These are phyloP conservation scores for Prunus armeniaca DNA, from an alignment of 306 rosid genomes.

Conservation along the genomic window DNA sequence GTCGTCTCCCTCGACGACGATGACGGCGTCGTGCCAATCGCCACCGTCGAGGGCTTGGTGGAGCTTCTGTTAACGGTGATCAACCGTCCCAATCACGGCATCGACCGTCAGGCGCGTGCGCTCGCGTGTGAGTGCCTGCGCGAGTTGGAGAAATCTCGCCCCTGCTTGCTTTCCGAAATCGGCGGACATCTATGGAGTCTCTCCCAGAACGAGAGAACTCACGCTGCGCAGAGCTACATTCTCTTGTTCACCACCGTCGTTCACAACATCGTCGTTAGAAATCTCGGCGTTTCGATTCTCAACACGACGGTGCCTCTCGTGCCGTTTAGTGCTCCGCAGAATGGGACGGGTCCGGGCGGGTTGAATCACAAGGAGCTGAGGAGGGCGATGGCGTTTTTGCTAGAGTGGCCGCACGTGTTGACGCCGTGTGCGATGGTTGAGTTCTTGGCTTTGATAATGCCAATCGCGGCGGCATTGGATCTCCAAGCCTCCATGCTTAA, in stretches of 20 bases:
- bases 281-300: conserved; percentile 53
- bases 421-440: conserved; percentile 88
- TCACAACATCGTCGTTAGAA: conserved; percentile 49
- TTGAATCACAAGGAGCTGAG: conserved; percentile 77
- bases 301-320: conserved; percentile 60
- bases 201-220: conserved; percentile 92
- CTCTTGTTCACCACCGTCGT: conserved; percentile 66
- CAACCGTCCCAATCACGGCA: conserved; percentile 77
- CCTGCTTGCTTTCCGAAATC: conserved; percentile 71
- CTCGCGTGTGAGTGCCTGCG: conserved; percentile 86
- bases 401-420: conserved; percentile 83
- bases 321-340: conserved; percentile 67
- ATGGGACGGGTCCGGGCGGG: conserved; percentile 22
- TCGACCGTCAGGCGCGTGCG: conserved; percentile 70
- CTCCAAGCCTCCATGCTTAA: conserved; percentile 85
- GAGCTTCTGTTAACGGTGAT: conserved; percentile 62
- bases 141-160: conserved; percentile 69
- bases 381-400: conserved; percentile 78
- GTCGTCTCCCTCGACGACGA: conserved; percentile 44
- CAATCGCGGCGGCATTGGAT: conserved; percentile 72
- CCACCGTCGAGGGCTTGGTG: conserved; percentile 42
- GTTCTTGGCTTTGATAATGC: conserved; percentile 65
- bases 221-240: conserved; percentile 74
- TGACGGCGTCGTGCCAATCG: conserved; percentile 18
- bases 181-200: conserved; percentile 83